phyloP scores from a whole-genome alignment of 495 filamentous ascomycete genomes.

The Penicillium maclennaniae region DNA sequence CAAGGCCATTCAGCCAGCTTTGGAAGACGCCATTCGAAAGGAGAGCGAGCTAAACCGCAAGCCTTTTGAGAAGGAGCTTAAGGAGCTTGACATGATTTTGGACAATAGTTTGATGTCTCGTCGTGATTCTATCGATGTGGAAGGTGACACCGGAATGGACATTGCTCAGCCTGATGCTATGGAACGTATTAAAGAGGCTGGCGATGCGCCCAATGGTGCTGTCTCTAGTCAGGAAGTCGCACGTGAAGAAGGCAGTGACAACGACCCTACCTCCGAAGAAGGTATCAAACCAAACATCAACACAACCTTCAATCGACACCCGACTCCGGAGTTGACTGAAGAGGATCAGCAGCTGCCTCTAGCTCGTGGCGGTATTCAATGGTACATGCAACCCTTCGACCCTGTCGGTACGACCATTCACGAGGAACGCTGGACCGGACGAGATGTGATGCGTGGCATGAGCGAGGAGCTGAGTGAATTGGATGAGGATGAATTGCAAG shows the following conservation, averaged over 20 bases:
- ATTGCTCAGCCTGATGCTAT: conserved; percentile 11
- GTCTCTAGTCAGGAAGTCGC: not conserved
- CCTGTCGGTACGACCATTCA: conserved; percentile 70
- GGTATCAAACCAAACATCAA: conserved; percentile 10
- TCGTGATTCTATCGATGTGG: conserved; percentile 29
- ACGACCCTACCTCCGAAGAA: conserved; percentile 13
- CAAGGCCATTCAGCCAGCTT: conserved; percentile 67
- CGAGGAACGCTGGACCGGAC: conserved; percentile 74
- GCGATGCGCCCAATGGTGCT: not conserved
- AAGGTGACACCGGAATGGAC: conserved; percentile 24
- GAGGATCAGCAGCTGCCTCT: conserved; percentile 54
- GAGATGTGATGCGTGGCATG: conserved; percentile 69
- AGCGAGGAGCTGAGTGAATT: conserved; percentile 86
- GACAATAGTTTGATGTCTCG: conserved; percentile 54
- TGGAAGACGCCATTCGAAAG: conserved; percentile 72
- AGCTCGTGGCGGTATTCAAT: conserved; percentile 71
- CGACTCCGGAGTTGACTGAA: conserved; percentile 26
- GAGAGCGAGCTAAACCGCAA: conserved; percentile 74
- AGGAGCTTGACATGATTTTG: conserved; percentile 69
- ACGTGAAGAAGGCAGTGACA: conserved; percentile 5
- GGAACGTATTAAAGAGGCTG: conserved; percentile 21
- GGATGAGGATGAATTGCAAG: conserved; percentile 79
- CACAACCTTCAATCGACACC: conserved; percentile 18
- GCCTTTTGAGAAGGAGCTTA: conserved; percentile 63
- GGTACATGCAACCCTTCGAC: conserved; percentile 84